Conservation (phyloP, 2,329 filamentous ascomycete genomes). For the Fusarium sp. region DNA sequence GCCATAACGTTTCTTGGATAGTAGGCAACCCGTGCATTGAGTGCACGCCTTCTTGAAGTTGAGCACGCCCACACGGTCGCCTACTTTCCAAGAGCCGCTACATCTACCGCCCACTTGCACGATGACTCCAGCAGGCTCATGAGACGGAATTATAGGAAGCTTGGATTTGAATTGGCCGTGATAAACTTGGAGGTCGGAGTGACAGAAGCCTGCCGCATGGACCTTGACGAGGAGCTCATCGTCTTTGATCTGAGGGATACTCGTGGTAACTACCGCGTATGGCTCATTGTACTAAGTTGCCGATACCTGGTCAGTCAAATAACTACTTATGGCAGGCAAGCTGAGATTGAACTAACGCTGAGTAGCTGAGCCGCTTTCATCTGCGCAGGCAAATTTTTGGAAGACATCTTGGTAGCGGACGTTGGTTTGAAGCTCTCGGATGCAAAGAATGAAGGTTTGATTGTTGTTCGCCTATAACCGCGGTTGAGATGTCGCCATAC, state of each 20-base stretch:
- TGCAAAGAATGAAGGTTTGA: not conserved
- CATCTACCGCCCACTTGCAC: slow-evolving; percentile 44
- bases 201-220: slow-evolving; percentile 52
- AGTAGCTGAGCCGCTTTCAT: slow-evolving; percentile 16
- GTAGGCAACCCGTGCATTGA: slow-evolving; percentile 44
- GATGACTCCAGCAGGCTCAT: slow-evolving; percentile 52
- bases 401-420: not conserved
- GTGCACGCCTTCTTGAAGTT: slow-evolving; percentile 51
- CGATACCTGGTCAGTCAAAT: not conserved
- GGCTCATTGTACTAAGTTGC: slow-evolving; percentile 45
- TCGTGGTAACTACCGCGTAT: slow-evolving; percentile 39
- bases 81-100: slow-evolving; percentile 41
- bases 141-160: slow-evolving; percentile 49
- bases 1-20: slow-evolving; percentile 13
- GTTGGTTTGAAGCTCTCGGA: not conserved
- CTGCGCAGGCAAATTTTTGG: not conserved
- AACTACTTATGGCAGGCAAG: not conserved
- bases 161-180: slow-evolving; percentile 48
- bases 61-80: slow-evolving; percentile 51
- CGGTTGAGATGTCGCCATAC: not conserved
- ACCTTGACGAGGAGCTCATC: slow-evolving; percentile 49
- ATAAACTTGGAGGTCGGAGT: slow-evolving; percentile 52
- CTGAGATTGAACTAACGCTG: not conserved
- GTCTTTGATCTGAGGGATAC: slow-evolving; percentile 40
- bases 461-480: not conserved